phyloP scores from a whole-genome alignment of 2,329 filamentous ascomycete genomes.

The Penicillium hesseltinei region DNA sequence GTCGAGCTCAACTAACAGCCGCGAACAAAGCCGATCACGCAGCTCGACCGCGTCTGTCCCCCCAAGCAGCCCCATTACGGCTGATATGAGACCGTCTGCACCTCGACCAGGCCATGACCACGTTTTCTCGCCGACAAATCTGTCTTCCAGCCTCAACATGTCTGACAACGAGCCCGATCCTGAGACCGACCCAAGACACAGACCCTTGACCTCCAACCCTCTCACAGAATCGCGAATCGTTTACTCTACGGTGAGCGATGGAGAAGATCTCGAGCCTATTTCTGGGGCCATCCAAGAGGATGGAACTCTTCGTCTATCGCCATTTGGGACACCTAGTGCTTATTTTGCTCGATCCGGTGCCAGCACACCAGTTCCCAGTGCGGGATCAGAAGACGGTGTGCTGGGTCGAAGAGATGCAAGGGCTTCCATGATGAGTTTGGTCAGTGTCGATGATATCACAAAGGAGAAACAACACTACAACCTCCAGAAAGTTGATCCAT shows the following conservation, averaged over 20 bases:
- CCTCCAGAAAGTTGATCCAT: slow-evolving; percentile 65
- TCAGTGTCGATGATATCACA: slow-evolving; percentile 53
- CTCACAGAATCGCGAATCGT: not conserved
- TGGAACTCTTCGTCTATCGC: not conserved
- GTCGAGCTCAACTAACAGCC: slow-evolving; percentile 3
- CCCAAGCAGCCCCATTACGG: not conserved
- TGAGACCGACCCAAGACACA: not conserved
- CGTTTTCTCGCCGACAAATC: not conserved
- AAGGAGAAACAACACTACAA: slow-evolving; percentile 57
- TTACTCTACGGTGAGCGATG: slow-evolving; percentile 5
- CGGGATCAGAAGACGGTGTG: not conserved
- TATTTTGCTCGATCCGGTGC: slow-evolving; percentile 9
- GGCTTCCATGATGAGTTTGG: slow-evolving; percentile 50
- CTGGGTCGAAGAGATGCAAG: slow-evolving; percentile 35
- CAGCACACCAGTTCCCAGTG: not conserved
- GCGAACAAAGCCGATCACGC: slow-evolving; percentile 5
- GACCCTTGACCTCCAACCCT: not conserved
- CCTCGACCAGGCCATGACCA: slow-evolving; percentile 3
- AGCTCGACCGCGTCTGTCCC: slow-evolving; percentile 1
- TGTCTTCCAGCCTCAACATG: not conserved
- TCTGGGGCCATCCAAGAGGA: not conserved
- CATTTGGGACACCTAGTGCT: slow-evolving; percentile 4
- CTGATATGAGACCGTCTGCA: slow-evolving; percentile 1
- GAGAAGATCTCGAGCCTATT: slow-evolving; percentile 1
- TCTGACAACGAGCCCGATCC: slow-evolving; percentile 2